A percentile compares a stretch with the other conserved stretches of the same genome.
Evolutionary conservation across 1,284 basidiomycete species (phyloP).

Genomic region (Moesziomyces sp.): DNA sequence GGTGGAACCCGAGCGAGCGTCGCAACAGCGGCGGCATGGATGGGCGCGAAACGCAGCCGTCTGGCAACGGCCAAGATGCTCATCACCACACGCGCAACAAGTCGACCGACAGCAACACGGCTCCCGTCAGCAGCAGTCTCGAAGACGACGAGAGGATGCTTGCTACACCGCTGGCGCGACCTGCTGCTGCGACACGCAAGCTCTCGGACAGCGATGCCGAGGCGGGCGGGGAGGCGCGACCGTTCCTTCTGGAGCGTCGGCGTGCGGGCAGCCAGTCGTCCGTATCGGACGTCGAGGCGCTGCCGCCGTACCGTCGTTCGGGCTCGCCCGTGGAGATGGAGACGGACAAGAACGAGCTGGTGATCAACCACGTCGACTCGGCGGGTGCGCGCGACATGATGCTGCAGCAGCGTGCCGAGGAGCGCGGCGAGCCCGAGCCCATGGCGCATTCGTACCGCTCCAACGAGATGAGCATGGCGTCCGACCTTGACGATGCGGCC

Average conservation of each 20-base stretch:
- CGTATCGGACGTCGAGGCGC: conserved; percentile 36
- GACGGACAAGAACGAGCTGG: conserved; percentile 32
- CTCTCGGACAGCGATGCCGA: conserved; percentile 31
- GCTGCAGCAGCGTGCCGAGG: conserved; percentile 50
- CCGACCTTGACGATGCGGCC: conserved; percentile 30
- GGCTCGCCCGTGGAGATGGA: conserved; percentile 21
- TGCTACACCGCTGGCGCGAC: conserved; percentile 42
- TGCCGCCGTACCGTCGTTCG: conserved; percentile 17
- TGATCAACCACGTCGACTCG: conserved; percentile 40
- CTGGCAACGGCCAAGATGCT: conserved; percentile 7
- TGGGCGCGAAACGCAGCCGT: conserved; percentile 3
- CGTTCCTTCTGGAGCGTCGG: conserved; percentile 36
- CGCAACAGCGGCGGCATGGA: conserved; percentile 26
- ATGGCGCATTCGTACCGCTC: conserved; percentile 43
- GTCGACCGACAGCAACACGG: conserved; percentile 19
- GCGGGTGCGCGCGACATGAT: conserved; percentile 58
- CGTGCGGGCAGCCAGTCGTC: conserved; percentile 40
- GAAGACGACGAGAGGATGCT: conserved; percentile 48
- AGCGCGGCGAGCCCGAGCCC: conserved; percentile 36
- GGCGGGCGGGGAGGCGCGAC: conserved; percentile 12
- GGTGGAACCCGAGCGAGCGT: conserved; percentile 21
- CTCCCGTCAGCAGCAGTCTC: conserved; percentile 32
- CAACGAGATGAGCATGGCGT: conserved; percentile 35
- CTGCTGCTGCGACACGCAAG: conserved; percentile 7
- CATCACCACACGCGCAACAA: conserved; percentile 20